Base-by-base conservation (phyloP, 202 grass and related monocot species). In the Zoysia matrella region DNA sequence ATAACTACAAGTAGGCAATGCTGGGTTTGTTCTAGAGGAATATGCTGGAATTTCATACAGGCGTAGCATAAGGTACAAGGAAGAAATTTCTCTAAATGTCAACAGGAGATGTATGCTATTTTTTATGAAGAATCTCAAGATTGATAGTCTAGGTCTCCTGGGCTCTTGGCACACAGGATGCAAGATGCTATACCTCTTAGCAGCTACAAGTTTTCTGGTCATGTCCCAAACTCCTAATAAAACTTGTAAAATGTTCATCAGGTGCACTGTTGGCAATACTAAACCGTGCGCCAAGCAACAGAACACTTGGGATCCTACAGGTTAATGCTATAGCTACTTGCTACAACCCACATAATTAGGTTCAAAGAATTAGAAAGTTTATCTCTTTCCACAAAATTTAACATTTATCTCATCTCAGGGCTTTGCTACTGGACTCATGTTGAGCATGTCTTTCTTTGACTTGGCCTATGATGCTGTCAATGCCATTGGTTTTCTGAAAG, bases 391-490 rank as follows among this genome's bases (percentile, higher is more conserved):
- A 67, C 13, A 75, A 75, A 77, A 8, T 16, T 47, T 4, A 65
- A 74, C 48, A 65, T 64, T 72, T 64, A 65, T 60, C 80, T 1
- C n/a, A 71, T 76, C 71, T 69, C 84, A 98, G 95, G 95, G 95
- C 61, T 98, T 98, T 86, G 95, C 92, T 88, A 94, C 95, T 83
- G 95, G 95, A 54, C 89, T 98, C 67, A 98, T 98, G 90, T 60
- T 98, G 66, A 89, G 92, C 92, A 93, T 98, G 81, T 98, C 95
- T 62, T 98, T 98, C 83, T 92, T 98, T 75, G 95, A 98, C 90
- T 86, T 98, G 90, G 88, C 92, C 80, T 94, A 98, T 78, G 94
- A 95, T 78, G 88, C 95, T 89, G 70, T 98, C 71, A 90, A 95
- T 47, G 91, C 95, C 8, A 87, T 98, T 84, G 95, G 95, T 51